phyloP scores from a whole-genome alignment of 495 filamentous ascomycete species.

The Bryoglossum gracile region DNA sequence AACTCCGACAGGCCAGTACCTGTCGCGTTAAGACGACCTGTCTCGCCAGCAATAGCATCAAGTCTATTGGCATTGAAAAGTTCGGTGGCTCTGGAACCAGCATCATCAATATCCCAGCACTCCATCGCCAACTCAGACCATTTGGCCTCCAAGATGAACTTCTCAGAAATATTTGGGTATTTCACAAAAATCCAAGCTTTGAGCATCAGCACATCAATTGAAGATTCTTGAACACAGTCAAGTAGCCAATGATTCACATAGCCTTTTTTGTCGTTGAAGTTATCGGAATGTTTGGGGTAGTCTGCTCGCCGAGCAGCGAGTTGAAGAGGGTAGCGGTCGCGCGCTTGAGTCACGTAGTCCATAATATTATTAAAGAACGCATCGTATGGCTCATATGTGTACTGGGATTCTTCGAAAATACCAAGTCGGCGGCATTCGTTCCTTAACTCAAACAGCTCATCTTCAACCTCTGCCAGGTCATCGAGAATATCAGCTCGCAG shows the following conservation, averaged over 20 bases:
- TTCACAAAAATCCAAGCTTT: slow-evolving; percentile 10
- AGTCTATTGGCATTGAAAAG: slow-evolving; percentile 7
- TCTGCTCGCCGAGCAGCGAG: slow-evolving; percentile 7
- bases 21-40: neutral
- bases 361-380: slow-evolving; percentile 16
- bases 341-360: slow-evolving; percentile 14
- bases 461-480: slow-evolving; percentile 12
- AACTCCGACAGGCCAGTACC: neutral
- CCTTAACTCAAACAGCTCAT: slow-evolving; percentile 13
- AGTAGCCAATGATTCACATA: slow-evolving; percentile 24
- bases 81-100: slow-evolving; percentile 9
- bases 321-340: slow-evolving; percentile 14
- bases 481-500: slow-evolving; percentile 4
- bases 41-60: slow-evolving; percentile 16
- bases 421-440: slow-evolving; percentile 11
- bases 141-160: slow-evolving; percentile 9
- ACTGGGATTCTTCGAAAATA: slow-evolving; percentile 14
- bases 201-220: slow-evolving; percentile 9
- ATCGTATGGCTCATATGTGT: slow-evolving; percentile 14
- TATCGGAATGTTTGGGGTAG: neutral
- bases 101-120: slow-evolving; percentile 17
- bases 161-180: slow-evolving; percentile 3
- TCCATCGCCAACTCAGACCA: slow-evolving; percentile 17
- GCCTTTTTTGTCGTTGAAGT: slow-evolving; percentile 16
- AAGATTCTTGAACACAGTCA: slow-evolving; percentile 20